These are phyloP conservation scores for Phaseolus coccineus DNA, from an alignment of 331 rosid genomes.

Conservation along the genomic window DNA sequence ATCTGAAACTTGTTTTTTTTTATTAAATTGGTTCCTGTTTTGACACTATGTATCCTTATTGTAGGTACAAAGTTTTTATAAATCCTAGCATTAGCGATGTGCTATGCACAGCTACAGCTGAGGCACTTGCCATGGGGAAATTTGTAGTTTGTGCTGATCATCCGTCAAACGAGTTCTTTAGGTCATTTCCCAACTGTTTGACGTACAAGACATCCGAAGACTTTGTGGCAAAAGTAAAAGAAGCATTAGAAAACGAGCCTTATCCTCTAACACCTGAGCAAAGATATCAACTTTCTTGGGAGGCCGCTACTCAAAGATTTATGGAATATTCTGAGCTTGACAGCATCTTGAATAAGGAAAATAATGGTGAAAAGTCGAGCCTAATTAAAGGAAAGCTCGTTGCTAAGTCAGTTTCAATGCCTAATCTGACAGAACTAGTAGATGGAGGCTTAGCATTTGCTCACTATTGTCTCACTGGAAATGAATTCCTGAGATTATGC, in stretches of 20 bases:
- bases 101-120: conserved; percentile 97
- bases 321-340: conserved; percentile 86
- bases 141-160: conserved; percentile 96
- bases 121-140: conserved; percentile 99
- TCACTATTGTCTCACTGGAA: conserved; percentile 92
- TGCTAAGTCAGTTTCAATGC: conserved; percentile 63
- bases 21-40: conserved; percentile 12
- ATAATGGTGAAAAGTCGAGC: conserved; percentile 46
- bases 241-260: conserved; percentile 88
- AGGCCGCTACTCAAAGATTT: conserved; percentile 96
- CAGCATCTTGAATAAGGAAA: conserved; percentile 57
- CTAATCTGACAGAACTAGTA: conserved; percentile 64
- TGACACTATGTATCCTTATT: conserved; percentile 41
- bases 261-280: conserved; percentile 89
- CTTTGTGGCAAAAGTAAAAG: conserved; percentile 84
- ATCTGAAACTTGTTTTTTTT: neutral
- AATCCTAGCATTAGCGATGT: conserved; percentile 97
- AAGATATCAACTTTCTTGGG: conserved; percentile 91
- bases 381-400: conserved; percentile 44
- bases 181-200: conserved; percentile 93
- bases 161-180: conserved; percentile 94
- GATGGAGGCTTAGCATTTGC: conserved; percentile 98
- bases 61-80: conserved; percentile 96
- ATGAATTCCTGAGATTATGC: conserved; percentile 80
- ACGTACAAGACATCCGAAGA: conserved; percentile 87